Conservation (phyloP, 768 basidiomycete genomes). For the Agrocybe pediades region DNA sequence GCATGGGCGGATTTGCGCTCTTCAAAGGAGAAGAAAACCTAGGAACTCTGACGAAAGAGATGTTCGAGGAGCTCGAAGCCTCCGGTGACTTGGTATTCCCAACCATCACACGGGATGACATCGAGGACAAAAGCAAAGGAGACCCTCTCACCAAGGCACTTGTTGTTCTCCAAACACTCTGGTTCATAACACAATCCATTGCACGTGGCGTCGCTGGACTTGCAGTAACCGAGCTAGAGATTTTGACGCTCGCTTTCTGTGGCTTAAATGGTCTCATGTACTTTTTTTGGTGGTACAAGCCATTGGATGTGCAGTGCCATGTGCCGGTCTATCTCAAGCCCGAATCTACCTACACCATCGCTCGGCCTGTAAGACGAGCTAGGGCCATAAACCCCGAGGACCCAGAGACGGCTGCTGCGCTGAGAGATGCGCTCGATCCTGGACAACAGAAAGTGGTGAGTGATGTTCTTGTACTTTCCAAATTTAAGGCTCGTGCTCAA, state of each 20-base stretch:
- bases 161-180: slow-evolving; percentile 29
- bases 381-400: too few relatives aligned
- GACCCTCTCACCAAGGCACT: slow-evolving; percentile 30
- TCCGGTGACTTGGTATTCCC: slow-evolving; percentile 8
- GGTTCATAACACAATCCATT: slow-evolving; percentile 32
- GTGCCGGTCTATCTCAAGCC: background rate
- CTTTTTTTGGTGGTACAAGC: slow-evolving; percentile 37
- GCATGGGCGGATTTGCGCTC: slow-evolving; percentile 14
- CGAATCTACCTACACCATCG: background rate
- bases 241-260: slow-evolving; percentile 31
- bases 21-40: background rate
- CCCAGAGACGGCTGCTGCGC: too few relatives aligned
- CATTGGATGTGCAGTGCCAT: slow-evolving; percentile 15
- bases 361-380: too few relatives aligned
- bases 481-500: too few relatives aligned
- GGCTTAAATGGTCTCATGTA: slow-evolving; percentile 27
- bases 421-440: too few relatives aligned
- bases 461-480: too few relatives aligned
- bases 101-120: slow-evolving; percentile 15
- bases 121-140: slow-evolving; percentile 33
- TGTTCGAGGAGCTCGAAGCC: background rate
- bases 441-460: too few relatives aligned
- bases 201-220: slow-evolving; percentile 21
- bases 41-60: background rate
- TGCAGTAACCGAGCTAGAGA: slow-evolving; percentile 32